A percentile compares a stretch with the other conserved stretches of the same genome.
These are phyloP conservation scores for Serpula lacrymans DNA, from an alignment of 768 basidiomycete species.

Conservation along the genomic window DNA sequence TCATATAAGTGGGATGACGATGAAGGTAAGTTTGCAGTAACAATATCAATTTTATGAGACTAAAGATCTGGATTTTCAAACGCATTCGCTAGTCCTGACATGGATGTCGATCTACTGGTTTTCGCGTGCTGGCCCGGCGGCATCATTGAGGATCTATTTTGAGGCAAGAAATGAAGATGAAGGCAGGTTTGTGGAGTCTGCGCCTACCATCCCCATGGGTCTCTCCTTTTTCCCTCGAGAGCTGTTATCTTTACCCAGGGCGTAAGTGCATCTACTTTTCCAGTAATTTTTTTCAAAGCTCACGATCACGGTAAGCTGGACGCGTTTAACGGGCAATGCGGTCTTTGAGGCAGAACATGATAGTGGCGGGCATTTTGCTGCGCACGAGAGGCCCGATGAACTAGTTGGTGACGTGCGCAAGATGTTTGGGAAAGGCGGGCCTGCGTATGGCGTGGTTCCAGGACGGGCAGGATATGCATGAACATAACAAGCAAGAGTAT, in stretches of 20 bases:
- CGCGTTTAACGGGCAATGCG: constrained; percentile 30
- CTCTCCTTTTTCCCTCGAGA: constrained; percentile 54
- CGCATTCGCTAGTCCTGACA: constrained; percentile 42
- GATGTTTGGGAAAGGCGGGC: constrained; percentile 55
- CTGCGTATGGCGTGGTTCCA: constrained; percentile 23
- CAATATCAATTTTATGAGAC: background rate
- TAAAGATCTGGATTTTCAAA: background rate
- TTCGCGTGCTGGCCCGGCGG: constrained; percentile 55
- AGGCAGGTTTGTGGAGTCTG: too few species aligned
- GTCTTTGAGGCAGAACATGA: constrained; percentile 49
- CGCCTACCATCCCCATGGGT: constrained; percentile 42
- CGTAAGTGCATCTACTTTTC: constrained; percentile 27
- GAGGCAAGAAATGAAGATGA: constrained; percentile 38
- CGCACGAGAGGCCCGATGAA: constrained; percentile 44
- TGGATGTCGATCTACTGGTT: constrained; percentile 62
- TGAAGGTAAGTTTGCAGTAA: constrained; percentile 46
- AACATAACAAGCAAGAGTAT: too few species aligned
- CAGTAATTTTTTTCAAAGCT: constrained; percentile 1
- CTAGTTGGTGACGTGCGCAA: constrained; percentile 48
- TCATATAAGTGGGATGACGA: constrained; percentile 56
- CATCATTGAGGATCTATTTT: constrained; percentile 57
- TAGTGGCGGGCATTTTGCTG: constrained; percentile 58
- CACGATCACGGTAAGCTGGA: constrained; percentile 39
- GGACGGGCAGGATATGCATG: too few species aligned
- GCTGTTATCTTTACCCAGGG: constrained; percentile 29